Base-by-base conservation (phyloP, 2,329 filamentous ascomycete genomes). In the Remersonia thermophila region DNA sequence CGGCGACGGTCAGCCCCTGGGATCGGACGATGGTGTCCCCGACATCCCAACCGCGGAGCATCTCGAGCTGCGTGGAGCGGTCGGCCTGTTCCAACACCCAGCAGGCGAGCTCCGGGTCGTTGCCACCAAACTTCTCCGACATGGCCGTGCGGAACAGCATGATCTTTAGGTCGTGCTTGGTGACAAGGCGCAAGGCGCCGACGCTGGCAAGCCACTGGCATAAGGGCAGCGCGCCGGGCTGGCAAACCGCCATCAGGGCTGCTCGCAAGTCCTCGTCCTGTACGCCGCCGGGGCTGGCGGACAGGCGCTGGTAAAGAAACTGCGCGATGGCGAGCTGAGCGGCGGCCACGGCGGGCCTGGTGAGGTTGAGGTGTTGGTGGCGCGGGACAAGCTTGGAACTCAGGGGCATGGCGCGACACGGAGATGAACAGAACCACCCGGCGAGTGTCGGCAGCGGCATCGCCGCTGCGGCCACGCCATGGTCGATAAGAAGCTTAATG, bases 161-260 rank as follows among this genome's bases (percentile, higher is more conserved):
- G 7, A 6, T 15, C 7, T 3, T 3, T 0, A 32, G 20, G 16
- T 18, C 23, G 12, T 10, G 3, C 14, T 27, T 14, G 8, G 14
- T 25, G 3, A 32, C 3, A 6, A 2, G 2, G n/a, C 16, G 12
- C 10, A 36, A n/a, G 2, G 35, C 35, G 25, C 35, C 35, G 15
- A 32, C 9, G 10, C 30, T 28, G 5, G 25, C 15, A 15, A 37
- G 17, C 35, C 35, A 37, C n/a, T 37, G n/a, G 25, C 35, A 37
- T 2, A 17, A n/a, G 12, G 7, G 7, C 23, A 28, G 8, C 5
- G 23, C 35, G 7, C 30, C 30, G 9, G 35, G 16, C 12, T 28
- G 30, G 15, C 35, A 37, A 15, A 30, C 35, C 9, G 6, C 11
- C 10, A 25, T 1, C 2, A 37, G 30, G 2, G 30, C n/a, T 3